These are phyloP conservation scores for Claviceps spartinae DNA, from an alignment of 2,329 filamentous ascomycete genomes.

Conservation along the genomic window DNA sequence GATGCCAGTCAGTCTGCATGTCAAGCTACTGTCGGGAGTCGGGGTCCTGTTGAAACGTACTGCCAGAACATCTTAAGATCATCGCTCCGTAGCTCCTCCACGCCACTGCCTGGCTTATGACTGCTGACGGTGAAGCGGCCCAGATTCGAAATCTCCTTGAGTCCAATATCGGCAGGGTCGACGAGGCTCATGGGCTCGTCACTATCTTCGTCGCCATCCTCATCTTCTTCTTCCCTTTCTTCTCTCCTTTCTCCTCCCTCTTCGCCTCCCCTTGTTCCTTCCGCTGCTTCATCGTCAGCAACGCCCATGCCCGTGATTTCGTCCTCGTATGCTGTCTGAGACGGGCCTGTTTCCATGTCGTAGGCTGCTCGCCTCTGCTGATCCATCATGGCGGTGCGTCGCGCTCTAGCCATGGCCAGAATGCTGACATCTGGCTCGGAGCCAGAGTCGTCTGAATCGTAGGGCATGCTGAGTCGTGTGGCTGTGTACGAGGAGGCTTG, in stretches of 20 bases:
- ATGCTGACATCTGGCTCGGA: conserved; percentile 25
- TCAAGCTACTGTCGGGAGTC: not conserved
- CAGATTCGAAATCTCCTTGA: conserved; percentile 76
- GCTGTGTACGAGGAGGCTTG: conserved; percentile 17
- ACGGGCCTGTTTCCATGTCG: conserved; percentile 14
- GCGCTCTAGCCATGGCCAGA: conserved; percentile 20
- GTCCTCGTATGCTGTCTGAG: conserved; percentile 19
- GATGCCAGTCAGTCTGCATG: not conserved
- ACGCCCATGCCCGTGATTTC: conserved; percentile 17
- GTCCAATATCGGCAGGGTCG: conserved; percentile 36
- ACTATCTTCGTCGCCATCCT: conserved; percentile 23
- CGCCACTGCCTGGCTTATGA: conserved; percentile 67
- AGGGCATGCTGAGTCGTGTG: conserved; percentile 23
- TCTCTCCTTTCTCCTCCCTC: conserved; percentile 20
- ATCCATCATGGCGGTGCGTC: conserved; percentile 11
- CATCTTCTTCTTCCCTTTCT: conserved; percentile 14
- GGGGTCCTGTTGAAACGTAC: conserved; percentile 27
- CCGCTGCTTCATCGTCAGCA: conserved; percentile 16
- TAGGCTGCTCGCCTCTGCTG: conserved; percentile 15
- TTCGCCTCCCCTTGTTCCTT: conserved; percentile 17
- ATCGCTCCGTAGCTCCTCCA: conserved; percentile 61
- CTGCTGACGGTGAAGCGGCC: conserved; percentile 74
- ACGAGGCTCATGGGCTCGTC: conserved; percentile 32
- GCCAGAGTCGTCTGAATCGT: conserved; percentile 22
- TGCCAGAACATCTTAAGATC: conserved; percentile 69